Evolutionary conservation across 73 alveolate genomes (phyloP), one percentile per base, ranked within the genome.

Genomic region (Paramecium primaurelia): DNA sequence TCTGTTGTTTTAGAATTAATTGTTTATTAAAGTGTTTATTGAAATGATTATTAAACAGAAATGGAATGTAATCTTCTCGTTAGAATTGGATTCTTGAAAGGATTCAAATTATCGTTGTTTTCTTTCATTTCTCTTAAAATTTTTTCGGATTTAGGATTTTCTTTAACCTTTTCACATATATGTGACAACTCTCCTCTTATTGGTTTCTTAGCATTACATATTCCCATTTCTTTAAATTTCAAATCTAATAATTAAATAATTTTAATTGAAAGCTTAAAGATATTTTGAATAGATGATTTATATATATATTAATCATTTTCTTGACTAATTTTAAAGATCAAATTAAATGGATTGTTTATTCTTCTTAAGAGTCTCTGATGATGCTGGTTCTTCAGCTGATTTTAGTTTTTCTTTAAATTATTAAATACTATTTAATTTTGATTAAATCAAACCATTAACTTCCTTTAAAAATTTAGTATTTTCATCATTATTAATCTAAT

Each of bases 381-480:
- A 7, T 8, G 84, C 8, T 28, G 84, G 47, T 14, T 64, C 42
- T 26, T 28, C 51, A 34, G 49, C 20, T 12, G 47, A 32, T 32
- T 34, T 64, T 26, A 64, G 16, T 28, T 32, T 64, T 3, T 64
- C 84, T 64, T 32, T 32, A 34, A 32, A 11, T 64, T 32, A 64
- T 64, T 28, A 28, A 64, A 64, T 75, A 12, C 68, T 75, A 36
- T 38, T 22, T 38, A 75, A n/a, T 75, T 75, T 75, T 75, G 88
- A 12, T 42, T 75, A 37, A 36, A 75, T 75, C 28, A 75, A 34
- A 38, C 59, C 36, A 42, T 75, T 75, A 14, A 75, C 68, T 6
- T 75, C 88, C 30, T 75, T 75, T 20, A 75, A 42, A 42, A 75
- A 75, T 75, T 75, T 75, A 38, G 58, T n/a, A 75, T 75, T 75